A percentile compares a stretch with the other conserved stretches of the same genome.
Evolutionary conservation across 2,329 filamentous ascomycete species (phyloP).

Genomic region (Fusarium decemcellulare): DNA sequence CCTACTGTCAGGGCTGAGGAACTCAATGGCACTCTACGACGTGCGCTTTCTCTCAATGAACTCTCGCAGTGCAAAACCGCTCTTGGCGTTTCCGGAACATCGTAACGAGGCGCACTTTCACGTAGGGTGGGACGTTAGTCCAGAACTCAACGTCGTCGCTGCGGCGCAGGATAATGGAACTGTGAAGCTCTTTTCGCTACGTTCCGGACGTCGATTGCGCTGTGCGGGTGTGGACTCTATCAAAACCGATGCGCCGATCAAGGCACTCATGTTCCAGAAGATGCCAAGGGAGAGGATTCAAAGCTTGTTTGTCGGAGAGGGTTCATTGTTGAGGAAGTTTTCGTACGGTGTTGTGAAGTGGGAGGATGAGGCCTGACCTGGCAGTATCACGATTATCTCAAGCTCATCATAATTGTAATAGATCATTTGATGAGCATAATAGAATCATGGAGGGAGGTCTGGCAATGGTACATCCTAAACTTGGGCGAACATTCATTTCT

Average conservation of each 20-base stretch:
- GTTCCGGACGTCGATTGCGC: conserved; percentile 58
- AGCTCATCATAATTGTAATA: no score
- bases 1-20: conserved; percentile 65
- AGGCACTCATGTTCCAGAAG: conserved; percentile 60
- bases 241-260: conserved; percentile 52
- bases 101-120: conserved; percentile 63
- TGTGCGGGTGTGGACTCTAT: conserved; percentile 45
- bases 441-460: no score
- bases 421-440: no score
- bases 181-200: conserved; percentile 65
- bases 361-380: conserved; percentile 53
- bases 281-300: conserved; percentile 60
- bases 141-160: conserved; percentile 64
- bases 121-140: conserved; percentile 67
- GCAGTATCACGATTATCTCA: not conserved
- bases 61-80: conserved; percentile 50
- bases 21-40: conserved; percentile 70
- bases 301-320: conserved; percentile 63
- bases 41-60: conserved; percentile 58
- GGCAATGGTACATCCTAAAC: no score
- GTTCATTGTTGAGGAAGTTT: conserved; percentile 57
- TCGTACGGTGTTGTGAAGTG: conserved; percentile 55
- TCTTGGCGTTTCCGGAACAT: conserved; percentile 66
- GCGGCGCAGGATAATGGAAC: conserved; percentile 66
- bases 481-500: no score